phyloP scores from a whole-genome alignment of 371 early-diverging fungal genomes.

The Scutellospora calospora region DNA sequence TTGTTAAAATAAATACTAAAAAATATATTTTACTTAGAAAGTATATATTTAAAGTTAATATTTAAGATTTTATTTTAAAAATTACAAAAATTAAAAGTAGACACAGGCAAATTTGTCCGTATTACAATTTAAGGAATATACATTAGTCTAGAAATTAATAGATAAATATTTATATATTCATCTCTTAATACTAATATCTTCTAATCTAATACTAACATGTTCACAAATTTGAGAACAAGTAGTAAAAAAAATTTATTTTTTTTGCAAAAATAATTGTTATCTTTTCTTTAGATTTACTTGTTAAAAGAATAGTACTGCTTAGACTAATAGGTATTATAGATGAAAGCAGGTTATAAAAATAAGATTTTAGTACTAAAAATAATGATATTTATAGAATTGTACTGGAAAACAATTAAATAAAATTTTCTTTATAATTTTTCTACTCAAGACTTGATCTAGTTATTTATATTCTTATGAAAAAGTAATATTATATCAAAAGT shows the following conservation, averaged over 20 bases:
- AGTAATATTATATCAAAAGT: background rate
- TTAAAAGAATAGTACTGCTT: background rate
- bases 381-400: background rate
- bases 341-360: background rate
- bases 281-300: background rate
- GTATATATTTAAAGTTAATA: too few species aligned
- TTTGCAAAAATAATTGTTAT: background rate
- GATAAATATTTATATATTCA: background rate
- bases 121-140: too few species aligned
- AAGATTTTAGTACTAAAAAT: too few species aligned
- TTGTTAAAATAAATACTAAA: too few species aligned
- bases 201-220: background rate
- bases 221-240: background rate
- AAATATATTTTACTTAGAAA: too few species aligned
- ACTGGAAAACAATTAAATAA: background rate
- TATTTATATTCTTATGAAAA: background rate
- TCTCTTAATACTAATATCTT: background rate
- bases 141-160: background rate
- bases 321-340: background rate
- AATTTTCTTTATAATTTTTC: conserved; percentile 5
- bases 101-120: too few species aligned
- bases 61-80: too few species aligned
- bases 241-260: background rate
- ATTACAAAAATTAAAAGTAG: too few species aligned
- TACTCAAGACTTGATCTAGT: background rate